Conservation (phyloP, 2,329 filamentous ascomycete genomes). For the Meredithiella fracta region DNA sequence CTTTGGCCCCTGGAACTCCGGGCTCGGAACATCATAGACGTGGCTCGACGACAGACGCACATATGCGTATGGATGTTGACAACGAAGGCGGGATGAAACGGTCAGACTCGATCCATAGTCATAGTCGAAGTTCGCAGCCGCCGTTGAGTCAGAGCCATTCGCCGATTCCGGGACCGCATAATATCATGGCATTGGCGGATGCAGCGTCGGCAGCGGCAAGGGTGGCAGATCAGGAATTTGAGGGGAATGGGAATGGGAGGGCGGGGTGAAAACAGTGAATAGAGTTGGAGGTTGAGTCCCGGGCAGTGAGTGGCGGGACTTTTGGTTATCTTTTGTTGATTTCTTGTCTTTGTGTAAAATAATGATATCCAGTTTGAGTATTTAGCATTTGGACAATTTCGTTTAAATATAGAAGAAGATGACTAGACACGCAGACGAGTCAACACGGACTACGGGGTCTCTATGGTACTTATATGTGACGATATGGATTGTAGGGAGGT, state of each 20-base stretch:
- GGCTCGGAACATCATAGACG: constrained; percentile 10
- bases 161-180: not conserved
- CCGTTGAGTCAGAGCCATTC: constrained; percentile 7
- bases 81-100: constrained; percentile 1
- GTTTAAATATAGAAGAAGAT: not conserved
- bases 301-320: not conserved
- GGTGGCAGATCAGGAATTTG: not conserved
- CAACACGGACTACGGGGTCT: too few species aligned
- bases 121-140: constrained; percentile 8
- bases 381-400: not conserved
- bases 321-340: not conserved
- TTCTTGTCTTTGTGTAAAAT: constrained; percentile 1
- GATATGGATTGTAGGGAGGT: too few species aligned
- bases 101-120: constrained; percentile 9
- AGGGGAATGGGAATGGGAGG: not conserved
- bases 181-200: constrained; percentile 9
- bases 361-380: not conserved
- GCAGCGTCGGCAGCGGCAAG: constrained; percentile 9
- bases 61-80: constrained; percentile 13
- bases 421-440: not conserved
- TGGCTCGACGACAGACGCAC: constrained; percentile 4
- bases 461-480: too few species aligned
- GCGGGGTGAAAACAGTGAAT: not conserved
- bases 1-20: constrained; percentile 10
- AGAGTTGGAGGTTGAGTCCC: too few species aligned